Evolutionary conservation across 2,329 filamentous ascomycete species (phyloP).

Genomic region (Trichoderma sp.): DNA sequence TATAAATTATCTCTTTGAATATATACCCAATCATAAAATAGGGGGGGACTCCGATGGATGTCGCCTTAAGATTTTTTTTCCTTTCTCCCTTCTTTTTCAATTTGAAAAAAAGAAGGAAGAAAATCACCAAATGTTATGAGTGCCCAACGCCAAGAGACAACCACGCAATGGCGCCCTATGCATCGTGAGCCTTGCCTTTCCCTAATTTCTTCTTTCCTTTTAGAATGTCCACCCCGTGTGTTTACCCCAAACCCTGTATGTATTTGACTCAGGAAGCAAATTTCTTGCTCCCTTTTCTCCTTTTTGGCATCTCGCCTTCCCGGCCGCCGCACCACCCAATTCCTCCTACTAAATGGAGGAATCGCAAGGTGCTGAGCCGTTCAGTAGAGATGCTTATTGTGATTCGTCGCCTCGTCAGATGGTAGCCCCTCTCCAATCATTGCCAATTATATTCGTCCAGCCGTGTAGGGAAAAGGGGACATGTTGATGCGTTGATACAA

Average conservation of each 20-base stretch:
- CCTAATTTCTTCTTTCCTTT: constrained; percentile 15
- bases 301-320: constrained; percentile 1
- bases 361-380: background rate
- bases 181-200: constrained; percentile 19
- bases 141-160: constrained; percentile 23
- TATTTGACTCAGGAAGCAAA: constrained; percentile 2
- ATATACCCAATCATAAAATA: constrained; percentile 23
- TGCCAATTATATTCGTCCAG: constrained; percentile 17
- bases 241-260: constrained; percentile 8
- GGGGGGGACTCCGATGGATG: background rate
- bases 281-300: background rate
- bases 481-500: constrained; percentile 13
- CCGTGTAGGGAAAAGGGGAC: constrained; percentile 6
- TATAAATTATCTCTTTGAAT: constrained; percentile 19
- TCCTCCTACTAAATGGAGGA: background rate
- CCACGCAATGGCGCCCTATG: constrained; percentile 21
- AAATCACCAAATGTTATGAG: constrained; percentile 10
- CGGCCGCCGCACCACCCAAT: background rate
- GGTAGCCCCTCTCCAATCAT: constrained; percentile 4
- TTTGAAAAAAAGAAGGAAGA: background rate
- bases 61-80: constrained; percentile 5
- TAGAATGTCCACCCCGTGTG: constrained; percentile 3
- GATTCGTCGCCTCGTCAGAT: constrained; percentile 18
- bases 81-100: background rate
- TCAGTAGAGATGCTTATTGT: constrained; percentile 9